Evolutionary conservation across 2,329 filamentous ascomycete genomes (phyloP), one percentile per base, ranked within the genome.

Genomic region (Basipetospora chlamydospora): DNA sequence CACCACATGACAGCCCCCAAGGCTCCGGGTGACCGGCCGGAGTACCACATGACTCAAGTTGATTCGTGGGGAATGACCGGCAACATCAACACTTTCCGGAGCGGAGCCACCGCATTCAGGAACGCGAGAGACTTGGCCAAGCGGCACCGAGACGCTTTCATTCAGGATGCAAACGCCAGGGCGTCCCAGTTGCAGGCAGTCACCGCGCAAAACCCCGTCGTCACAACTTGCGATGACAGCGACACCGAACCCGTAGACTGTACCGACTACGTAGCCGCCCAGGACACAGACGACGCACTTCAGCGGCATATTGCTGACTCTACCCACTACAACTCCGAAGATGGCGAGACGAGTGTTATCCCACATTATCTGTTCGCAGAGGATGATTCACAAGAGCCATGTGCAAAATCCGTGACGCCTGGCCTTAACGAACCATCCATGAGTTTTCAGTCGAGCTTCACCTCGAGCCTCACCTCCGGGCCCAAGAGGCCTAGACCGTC

Each of bases 31-130:
- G 31, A 5, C 13, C 53, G 33, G 33, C 55, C 53, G 6, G 52
- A 54, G 46, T 64, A 63, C 46, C 49, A 62, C 34, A 64, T 63
- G 55, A 60, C 54, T 9, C 43, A 54, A 37, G 4, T 61, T 2
- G 37, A 41, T 0, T 33, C n/a, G 2, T 60, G 28, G 25, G 39
- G 2, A 3, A 41, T 63, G 45, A 58, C 49, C 0, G 33, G 33
- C 22, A 39, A 44, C 33, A 20, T 33, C 4, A 44, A 59, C 2
- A 44, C 33, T 2, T 64, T 60, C 39, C 31, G 46, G 12, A 11
- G 50, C 37, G 60, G 58, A 13, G 51, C 48, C 7, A 49, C 48
- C 3, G 55, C 56, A 33, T 59, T 60, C 41, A 51, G 59, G 32
- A 63, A 64, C 46, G 43, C 46, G 1, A 47, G 58, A 40, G 56